A percentile compares a stretch with the other conserved stretches of the same genome.
Evolutionary conservation across 139 green algal species (phyloP).

Genomic region (Volvox reticuliferus): DNA sequence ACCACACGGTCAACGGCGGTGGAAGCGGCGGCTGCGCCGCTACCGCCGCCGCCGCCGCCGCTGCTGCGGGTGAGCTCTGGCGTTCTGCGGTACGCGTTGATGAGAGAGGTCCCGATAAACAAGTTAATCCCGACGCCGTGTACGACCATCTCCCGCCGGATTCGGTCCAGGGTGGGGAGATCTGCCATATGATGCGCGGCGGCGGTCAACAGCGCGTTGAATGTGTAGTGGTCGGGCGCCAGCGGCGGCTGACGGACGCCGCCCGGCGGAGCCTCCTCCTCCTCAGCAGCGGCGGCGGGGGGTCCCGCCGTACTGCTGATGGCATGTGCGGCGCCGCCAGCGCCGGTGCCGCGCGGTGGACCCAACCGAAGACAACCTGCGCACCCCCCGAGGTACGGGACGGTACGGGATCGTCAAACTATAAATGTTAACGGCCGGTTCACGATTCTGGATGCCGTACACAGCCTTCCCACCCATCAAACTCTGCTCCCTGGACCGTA

Average conservation of each 20-base stretch:
- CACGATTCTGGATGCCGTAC: too few species aligned
- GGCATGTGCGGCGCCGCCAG: background rate
- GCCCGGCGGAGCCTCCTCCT: background rate
- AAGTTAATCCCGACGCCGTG: slow-evolving; percentile 45
- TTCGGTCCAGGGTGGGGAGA: slow-evolving; percentile 46
- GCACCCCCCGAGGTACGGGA: too few species aligned
- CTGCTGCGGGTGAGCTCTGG: slow-evolving; percentile 23
- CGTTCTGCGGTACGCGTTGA: slow-evolving; percentile 60
- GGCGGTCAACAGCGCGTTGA: slow-evolving; percentile 59
- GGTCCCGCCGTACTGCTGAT: background rate
- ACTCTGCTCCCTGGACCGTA: too few species aligned
- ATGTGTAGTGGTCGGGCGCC: slow-evolving; percentile 62
- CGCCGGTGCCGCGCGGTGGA: background rate
- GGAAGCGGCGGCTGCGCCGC: background rate
- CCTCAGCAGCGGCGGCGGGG: background rate
- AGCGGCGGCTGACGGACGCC: slow-evolving; percentile 24
- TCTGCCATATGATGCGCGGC: slow-evolving; percentile 5
- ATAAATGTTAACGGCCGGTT: too few species aligned
- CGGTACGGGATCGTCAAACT: too few species aligned
- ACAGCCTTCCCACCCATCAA: too few species aligned
- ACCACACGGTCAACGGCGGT: background rate
- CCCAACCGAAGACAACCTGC: background rate
- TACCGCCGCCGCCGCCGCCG: background rate
- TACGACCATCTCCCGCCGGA: slow-evolving; percentile 44
- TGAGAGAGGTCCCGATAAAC: slow-evolving; percentile 55